Percentiles rank a stretch among this genome's conserved stretches.
Conservation (phyloP, 139 green algal species). For the Chlorella ohadii region DNA sequence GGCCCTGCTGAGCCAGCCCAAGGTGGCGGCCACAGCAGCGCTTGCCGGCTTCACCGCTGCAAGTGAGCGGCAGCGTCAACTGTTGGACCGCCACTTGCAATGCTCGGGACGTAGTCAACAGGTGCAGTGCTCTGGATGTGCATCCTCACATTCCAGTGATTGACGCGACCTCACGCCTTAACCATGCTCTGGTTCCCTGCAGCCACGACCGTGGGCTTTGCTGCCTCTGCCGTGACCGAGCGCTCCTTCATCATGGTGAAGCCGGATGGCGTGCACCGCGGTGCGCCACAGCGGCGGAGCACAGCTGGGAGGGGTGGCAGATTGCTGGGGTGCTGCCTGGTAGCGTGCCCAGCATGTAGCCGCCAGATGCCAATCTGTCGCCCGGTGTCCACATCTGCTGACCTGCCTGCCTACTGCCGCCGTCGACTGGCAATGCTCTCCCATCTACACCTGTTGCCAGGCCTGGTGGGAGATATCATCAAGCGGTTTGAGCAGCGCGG, state of each 20-base stretch:
- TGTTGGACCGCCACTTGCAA: neutral
- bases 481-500: conserved; percentile 66
- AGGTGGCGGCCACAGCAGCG: neutral
- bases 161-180: no score
- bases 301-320: no score
- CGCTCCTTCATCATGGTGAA: conserved; percentile 62
- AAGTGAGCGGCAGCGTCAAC: neutral
- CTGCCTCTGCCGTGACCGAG: conserved; percentile 21
- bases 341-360: neutral
- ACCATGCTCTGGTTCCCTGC: neutral
- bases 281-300: no score
- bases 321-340: no score
- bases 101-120: neutral
- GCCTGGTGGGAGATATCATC: conserved; percentile 54
- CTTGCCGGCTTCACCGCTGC: neutral
- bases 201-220: conserved; percentile 32
- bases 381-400: no score
- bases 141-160: no score
- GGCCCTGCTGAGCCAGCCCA: neutral
- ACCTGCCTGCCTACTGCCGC: no score
- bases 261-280: conserved; percentile 61
- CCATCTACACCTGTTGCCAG: no score
- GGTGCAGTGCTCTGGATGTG: no score
- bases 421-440: no score
- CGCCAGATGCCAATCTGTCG: no score